Base-by-base conservation (phyloP, 2,329 filamentous ascomycete species). In the Aspergillus sp. region DNA sequence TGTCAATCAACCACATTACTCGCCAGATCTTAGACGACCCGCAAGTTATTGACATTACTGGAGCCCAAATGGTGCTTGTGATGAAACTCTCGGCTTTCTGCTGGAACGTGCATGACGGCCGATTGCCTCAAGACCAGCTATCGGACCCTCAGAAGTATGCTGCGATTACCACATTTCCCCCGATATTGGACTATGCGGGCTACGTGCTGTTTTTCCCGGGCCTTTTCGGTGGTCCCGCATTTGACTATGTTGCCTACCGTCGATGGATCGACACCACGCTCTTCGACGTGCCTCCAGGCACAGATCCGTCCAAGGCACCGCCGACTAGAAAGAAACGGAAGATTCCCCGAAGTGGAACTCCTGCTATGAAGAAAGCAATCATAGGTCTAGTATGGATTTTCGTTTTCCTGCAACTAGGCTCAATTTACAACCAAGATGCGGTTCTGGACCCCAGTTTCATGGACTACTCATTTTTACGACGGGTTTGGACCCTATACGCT, bases 11-110 rank as follows among this genome's bases (percentile, higher is more conserved):
- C 73, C 95, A 99, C 74, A 88, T 99, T 61, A 80, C 85, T 57
- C 90, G 96, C 40, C 91, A 96, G 74, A 84, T 87, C 40, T 78
- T 83, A 40, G 82, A 89, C 65, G 82, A 86, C 60, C 85, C 90
- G 0, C 81, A 84, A 40, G 76, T 79, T 2, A 82, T 96, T 58
- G 95, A 99, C 73, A 93, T 99, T 65, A 97, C 93, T 0, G 93
- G 84, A 60, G 92, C 93, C 1, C 95, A 99, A 75, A 99, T 99
- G 95, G 95, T 99, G 35, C 78, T 98, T 66, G 88, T 98, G 62
- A 99, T 99, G 91, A 99, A 99, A 76, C 85, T 99, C 37, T 91
- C 88, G 21, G 90, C 93, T 5, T 99, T 99, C 71, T 96, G 91
- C 78, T 99, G 95, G 95, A 98, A 98, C 71, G 88, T 98, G 8